Base-by-base conservation (phyloP, 2,329 filamentous ascomycete genomes). In the Lomentospora prolificans region DNA sequence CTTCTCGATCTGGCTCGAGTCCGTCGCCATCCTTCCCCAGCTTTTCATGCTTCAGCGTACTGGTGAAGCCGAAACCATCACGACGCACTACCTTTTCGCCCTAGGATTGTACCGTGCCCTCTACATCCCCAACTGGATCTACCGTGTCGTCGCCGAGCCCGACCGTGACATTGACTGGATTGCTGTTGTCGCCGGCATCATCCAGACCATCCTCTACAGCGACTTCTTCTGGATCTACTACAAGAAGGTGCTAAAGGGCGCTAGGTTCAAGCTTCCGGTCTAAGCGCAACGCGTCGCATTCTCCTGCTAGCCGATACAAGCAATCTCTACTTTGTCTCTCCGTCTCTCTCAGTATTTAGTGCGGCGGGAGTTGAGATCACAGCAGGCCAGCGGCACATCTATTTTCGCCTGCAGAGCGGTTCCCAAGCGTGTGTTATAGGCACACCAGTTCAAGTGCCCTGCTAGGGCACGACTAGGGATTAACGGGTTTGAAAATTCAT, bases 161-260 rank as follows among this genome's bases (percentile, higher is more conserved):
- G 76, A 81, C 53, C 86, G 90, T 69, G 87, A 79, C 70, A 69
- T 86, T 63, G 91, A 97, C 68, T 88, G 85, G 61, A 95, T 96
- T 62, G 87, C 91, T 19, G 86, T 96, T 53, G 67, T 94, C 60
- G 94, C 95, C 3, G 94, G 94, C 10, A 80, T 97, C 56, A 75
- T 97, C 61, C 94, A 99, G 78, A 99, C 94, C 0, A 74, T 99
- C 51, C 78, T 99, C 57, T 99, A 99, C 76, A 95, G 90, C 60
- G 94, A 99, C 75, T 99, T 99, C 77, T 99, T 99, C 81, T 99
- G 91, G 80, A 92, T 99, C 66, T 99, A 99, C 77, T 99, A 96
- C 75, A 96, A 87, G 58, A 97, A 96, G 84, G 86, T 92, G 51
- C 75, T 91, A 73, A 89, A 91, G 76, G 88, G 88, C 64, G 88